Base-by-base conservation (phyloP, 805 yeast genomes). In the Ogataea glucozyma region DNA sequence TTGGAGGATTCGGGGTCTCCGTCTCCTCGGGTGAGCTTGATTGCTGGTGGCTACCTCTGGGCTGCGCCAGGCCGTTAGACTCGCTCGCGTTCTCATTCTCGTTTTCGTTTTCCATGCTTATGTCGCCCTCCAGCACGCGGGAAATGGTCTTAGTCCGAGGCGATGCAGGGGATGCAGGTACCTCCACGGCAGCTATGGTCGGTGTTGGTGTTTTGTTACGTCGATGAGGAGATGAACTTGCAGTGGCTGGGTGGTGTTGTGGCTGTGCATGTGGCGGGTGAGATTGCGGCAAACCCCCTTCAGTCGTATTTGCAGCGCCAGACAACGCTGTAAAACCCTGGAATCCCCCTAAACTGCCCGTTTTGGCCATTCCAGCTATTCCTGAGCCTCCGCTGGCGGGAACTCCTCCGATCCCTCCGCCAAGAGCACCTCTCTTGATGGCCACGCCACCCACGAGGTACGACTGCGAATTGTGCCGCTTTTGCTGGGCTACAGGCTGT, bases 391-490 rank as follows among this genome's bases (percentile, higher is more conserved):
- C n/a, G n/a, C n/a, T n/a, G n/a, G n/a, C n/a, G n/a, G n/a, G n/a
- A n/a, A n/a, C n/a, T n/a, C n/a, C n/a, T n/a, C n/a, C n/a, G n/a
- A n/a, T n/a, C n/a, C n/a, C n/a, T n/a, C n/a, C n/a, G n/a, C n/a
- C n/a, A 16, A 31, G 31, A 12, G 57, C 49, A 3, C 62, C 61
- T 17, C 64, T 51, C 40, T 60, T 61, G 6, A 57, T 42, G 9
- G 52, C 35, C 13, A 31, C 40, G 4, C 53, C 53, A 21, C 46
- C 57, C n/a, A 41, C 16, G 13, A 42, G 32, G 32, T 52, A 56
- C 11, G 64, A 57, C 35, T 60, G 65, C 6, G 65, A 60, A 29
- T 55, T 56, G 19, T 59, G 65, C 17, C 66, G 57, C 36, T 61
- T 60, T 33, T 60, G 63, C 26, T 56, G 61, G 13, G 41, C 44